Percentiles rank a stretch among this genome's conserved stretches.
phyloP scores from a whole-genome alignment of 2,329 filamentous ascomycete species.

The Geosmithia morbida region DNA sequence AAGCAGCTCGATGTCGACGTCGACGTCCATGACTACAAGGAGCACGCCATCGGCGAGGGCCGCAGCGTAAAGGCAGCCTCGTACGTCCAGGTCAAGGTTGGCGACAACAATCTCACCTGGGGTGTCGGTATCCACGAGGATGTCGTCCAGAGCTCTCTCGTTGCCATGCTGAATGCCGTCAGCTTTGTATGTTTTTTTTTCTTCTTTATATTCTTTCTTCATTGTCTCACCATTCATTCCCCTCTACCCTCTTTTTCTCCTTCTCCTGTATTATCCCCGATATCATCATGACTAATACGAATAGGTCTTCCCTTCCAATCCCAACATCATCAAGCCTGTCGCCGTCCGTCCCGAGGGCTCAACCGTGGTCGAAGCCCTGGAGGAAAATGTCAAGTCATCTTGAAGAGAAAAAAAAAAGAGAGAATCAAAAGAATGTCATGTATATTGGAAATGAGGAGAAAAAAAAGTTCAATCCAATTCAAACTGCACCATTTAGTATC shows the following conservation, averaged over 20 bases:
- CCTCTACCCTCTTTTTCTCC: neutral
- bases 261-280: neutral
- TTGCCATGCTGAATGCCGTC: conserved; percentile 73
- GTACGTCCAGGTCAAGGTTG: conserved; percentile 76
- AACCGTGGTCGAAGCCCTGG: neutral
- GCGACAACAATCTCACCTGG: conserved; percentile 59
- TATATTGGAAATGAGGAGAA: too few relatives aligned
- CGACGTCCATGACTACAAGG: conserved; percentile 90
- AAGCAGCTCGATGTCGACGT: conserved; percentile 67
- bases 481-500: too few relatives aligned
- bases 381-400: neutral
- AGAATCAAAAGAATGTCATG: too few relatives aligned
- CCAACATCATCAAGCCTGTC: neutral
- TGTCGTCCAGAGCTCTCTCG: conserved; percentile 77
- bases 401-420: too few relatives aligned
- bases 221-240: neutral
- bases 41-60: conserved; percentile 77
- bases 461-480: too few relatives aligned
- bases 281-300: neutral
- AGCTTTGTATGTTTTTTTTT: conserved; percentile 56
- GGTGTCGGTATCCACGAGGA: conserved; percentile 87
- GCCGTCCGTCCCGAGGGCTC: neutral
- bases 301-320: neutral
- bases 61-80: conserved; percentile 83
- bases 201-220: neutral